These are phyloP conservation scores for Vanilla planifolia DNA, from an alignment of 106 monocot genomes.

Conservation along the genomic window DNA sequence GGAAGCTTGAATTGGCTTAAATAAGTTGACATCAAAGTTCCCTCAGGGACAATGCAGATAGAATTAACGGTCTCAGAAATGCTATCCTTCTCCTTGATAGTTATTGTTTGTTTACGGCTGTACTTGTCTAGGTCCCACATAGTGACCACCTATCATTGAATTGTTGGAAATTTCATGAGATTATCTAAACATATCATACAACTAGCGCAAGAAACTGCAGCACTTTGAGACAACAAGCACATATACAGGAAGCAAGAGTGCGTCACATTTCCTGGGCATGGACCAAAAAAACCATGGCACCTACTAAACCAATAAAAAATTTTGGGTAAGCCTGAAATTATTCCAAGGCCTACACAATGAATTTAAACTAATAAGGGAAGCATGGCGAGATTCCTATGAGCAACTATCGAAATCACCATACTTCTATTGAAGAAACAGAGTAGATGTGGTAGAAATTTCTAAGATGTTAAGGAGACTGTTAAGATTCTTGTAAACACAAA, in stretches of 20 bases:
- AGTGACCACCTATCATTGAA: constrained; percentile 66
- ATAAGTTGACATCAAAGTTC: constrained; percentile 34
- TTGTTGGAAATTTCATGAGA: background rate
- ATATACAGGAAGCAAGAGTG: background rate
- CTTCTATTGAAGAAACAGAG: too few species aligned
- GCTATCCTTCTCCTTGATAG: constrained; percentile 46
- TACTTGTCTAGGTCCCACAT: constrained; percentile 71
- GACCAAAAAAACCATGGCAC: background rate
- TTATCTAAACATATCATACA: background rate
- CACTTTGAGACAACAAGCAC: background rate
- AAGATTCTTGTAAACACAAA: too few species aligned
- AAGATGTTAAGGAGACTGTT: too few species aligned
- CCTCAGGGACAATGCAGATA: constrained; percentile 45
- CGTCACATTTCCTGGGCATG: background rate
- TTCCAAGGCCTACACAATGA: background rate
- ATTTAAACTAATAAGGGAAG: background rate
- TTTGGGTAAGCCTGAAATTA: background rate
- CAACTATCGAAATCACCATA: too few species aligned
- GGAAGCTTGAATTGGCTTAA: constrained; percentile 15
- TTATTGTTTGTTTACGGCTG: constrained; percentile 56
- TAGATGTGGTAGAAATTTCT: too few species aligned
- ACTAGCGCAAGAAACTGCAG: background rate
- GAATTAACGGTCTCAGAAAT: constrained; percentile 45
- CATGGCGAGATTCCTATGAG: background rate
- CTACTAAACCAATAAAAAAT: background rate